Percentiles rank a stretch among this genome's conserved stretches.
phyloP scores from a whole-genome alignment of 352 stramenopile species.

The Phytopythium sindhum region DNA sequence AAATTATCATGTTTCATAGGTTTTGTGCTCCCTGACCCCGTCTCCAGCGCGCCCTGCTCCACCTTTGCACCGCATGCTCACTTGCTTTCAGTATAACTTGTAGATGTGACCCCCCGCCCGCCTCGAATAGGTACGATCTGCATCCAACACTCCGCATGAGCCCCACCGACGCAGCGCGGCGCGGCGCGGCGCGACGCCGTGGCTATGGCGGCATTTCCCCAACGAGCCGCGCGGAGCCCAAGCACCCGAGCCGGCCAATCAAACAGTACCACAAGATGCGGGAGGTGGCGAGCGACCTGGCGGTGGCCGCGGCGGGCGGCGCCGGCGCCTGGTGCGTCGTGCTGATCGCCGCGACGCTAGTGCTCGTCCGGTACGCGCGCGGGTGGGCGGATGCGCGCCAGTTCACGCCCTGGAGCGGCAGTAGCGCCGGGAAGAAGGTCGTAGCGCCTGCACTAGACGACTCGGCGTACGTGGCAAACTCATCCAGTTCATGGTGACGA shows the following conservation, averaged over 20 bases:
- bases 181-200: too few relatives aligned
- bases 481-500: neutral
- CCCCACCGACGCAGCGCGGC: too few relatives aligned
- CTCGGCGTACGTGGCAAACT: neutral
- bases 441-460: neutral
- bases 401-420: neutral
- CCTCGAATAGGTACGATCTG: neutral
- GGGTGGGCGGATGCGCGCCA: neutral
- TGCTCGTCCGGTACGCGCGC: slow-evolving; percentile 14
- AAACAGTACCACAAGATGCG: neutral
- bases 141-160: neutral
- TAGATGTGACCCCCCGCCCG: neutral
- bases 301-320: slow-evolving; percentile 14
- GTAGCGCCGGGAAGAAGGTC: neutral
- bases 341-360: slow-evolving; percentile 18
- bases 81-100: slow-evolving; percentile 4
- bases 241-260: neutral
- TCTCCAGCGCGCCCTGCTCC: neutral
- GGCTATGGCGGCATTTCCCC: neutral
- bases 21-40: neutral
- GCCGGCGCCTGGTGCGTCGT: slow-evolving; percentile 20
- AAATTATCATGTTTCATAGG: neutral
- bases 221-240: slow-evolving; percentile 6
- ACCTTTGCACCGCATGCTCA: neutral
- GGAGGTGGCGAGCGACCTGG: slow-evolving; percentile 3